Evolutionary conservation across 169 alveolate genomes (phyloP), one percentile per base, ranked within the genome.

Genomic region (Plasmodium coatneyi): DNA sequence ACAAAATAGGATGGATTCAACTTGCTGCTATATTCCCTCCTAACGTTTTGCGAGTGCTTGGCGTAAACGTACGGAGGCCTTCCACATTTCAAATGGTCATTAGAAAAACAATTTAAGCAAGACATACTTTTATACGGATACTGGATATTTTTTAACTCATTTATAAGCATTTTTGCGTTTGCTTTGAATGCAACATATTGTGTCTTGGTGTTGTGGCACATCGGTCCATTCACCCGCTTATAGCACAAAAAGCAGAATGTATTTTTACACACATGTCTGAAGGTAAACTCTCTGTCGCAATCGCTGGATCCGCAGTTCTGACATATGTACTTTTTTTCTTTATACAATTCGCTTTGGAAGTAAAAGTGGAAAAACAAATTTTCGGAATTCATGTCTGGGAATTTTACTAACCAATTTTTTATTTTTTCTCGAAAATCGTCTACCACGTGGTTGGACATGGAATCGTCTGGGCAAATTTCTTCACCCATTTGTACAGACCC

Each of bases 351-450:
- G 5, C 56, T 28, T 79, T 79, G 49, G 81, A 89, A 89, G 82
- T 39, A 89, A 60, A 89, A 89, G 49, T 89, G 94, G 82, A 89
- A 89, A 89, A 89, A 89, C 16, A 89, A 34, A 80, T 89, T 89
- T 89, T 80, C 94, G 1, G 80, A 39, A 80, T 89, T 80, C 3
- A 89, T 78, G 46, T 89, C 72, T 89, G 94, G 86, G 36, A 89
- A 89, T 41, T 66, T 80, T 60, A 70, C 32, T 16, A 79, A 30
- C 94, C 94, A 89, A 56, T 39, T 80, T 79, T 89, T 89, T 89
- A 72, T 89, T 56, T 41, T 60, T 80, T 89, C 74, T 22, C 54
- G 36, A 46, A 89, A 89, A 39, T 89, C 90, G 5, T 19, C 25
- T n/a, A 89, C 52, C 71, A 89, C 66, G n/a, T 66, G 36, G 71